Percentiles rank a stretch among this genome's conserved stretches.
Evolutionary conservation across 1,284 basidiomycete genomes (phyloP).

Genomic region (Irpex lacteus): DNA sequence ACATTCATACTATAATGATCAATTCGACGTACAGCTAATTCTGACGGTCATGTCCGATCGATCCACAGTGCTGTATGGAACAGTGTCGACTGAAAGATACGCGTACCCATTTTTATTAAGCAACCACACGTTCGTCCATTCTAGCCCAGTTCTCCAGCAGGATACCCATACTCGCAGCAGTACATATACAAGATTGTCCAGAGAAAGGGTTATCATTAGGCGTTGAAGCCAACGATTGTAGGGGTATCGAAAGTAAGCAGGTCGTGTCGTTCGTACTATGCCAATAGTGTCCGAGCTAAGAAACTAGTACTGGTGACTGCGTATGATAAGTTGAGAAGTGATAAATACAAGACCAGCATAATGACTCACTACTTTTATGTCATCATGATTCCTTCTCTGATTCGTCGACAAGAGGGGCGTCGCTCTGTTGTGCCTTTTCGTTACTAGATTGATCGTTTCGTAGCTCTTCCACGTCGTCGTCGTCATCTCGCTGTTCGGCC

Average conservation of each 20-base stretch:
- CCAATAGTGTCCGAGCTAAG: too few relatives aligned
- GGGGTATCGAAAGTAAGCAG: neutral
- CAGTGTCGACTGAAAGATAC: neutral
- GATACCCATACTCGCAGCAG: neutral
- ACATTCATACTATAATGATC: neutral
- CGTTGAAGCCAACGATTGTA: neutral
- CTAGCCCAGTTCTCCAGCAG: neutral
- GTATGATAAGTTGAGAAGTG: neutral
- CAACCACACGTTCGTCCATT: neutral
- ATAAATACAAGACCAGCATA: neutral
- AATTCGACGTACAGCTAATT: neutral
- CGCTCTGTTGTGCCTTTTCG: conserved; percentile 9
- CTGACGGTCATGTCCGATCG: neutral
- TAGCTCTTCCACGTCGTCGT: conserved; percentile 27
- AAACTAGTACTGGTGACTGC: neutral
- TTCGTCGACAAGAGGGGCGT: neutral
- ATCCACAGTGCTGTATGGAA: neutral
- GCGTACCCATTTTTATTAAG: neutral
- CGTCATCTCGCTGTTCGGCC: conserved; percentile 63
- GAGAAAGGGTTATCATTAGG: neutral
- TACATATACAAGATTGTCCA: neutral
- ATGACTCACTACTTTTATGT: neutral
- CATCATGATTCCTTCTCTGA: conserved; percentile 6
- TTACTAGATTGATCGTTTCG: conserved; percentile 17
- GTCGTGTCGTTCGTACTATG: neutral